phyloP scores from a whole-genome alignment of 805 yeast species.

The Wickerhamiella cacticola region DNA sequence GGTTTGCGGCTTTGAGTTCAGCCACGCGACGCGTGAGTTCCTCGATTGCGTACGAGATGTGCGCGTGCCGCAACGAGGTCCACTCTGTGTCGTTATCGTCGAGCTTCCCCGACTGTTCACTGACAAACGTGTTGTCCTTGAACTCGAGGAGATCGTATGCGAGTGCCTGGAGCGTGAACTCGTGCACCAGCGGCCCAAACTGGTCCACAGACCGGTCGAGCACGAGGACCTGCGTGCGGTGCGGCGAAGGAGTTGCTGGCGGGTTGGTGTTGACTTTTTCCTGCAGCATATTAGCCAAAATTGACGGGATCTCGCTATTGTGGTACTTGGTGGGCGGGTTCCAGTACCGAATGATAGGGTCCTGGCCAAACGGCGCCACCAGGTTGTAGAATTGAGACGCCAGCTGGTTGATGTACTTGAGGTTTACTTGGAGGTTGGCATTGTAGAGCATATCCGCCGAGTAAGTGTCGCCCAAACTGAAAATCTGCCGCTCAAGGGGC shows the following conservation, averaged over 20 bases:
- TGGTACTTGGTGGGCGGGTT: constrained; percentile 32
- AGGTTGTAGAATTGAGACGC: constrained; percentile 57
- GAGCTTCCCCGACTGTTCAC: constrained; percentile 34
- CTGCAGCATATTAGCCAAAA: constrained; percentile 5
- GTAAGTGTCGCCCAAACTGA: constrained; percentile 46
- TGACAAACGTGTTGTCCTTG: constrained; percentile 35
- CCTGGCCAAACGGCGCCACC: constrained; percentile 73
- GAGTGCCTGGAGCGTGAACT: constrained; percentile 85
- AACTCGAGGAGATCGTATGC: constrained; percentile 59
- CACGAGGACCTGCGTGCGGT: constrained; percentile 43
- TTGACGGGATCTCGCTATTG: constrained; percentile 24
- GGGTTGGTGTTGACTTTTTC: not conserved
- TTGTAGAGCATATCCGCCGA: constrained; percentile 67
- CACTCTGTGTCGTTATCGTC: constrained; percentile 59
- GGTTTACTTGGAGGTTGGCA: constrained; percentile 36
- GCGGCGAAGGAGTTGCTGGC: constrained; percentile 15
- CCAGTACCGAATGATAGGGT: constrained; percentile 72
- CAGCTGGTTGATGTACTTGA: constrained; percentile 43
- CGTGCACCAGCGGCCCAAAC: constrained; percentile 75
- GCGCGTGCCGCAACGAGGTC: constrained; percentile 58
- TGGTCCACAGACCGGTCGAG: constrained; percentile 77
- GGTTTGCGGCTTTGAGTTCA: constrained; percentile 59
- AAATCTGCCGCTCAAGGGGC: constrained; percentile 62
- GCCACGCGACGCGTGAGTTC: constrained; percentile 45
- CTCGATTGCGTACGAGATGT: constrained; percentile 63